Conservation (phyloP, 345 rosid genomes). For the Lepidium africanum region DNA sequence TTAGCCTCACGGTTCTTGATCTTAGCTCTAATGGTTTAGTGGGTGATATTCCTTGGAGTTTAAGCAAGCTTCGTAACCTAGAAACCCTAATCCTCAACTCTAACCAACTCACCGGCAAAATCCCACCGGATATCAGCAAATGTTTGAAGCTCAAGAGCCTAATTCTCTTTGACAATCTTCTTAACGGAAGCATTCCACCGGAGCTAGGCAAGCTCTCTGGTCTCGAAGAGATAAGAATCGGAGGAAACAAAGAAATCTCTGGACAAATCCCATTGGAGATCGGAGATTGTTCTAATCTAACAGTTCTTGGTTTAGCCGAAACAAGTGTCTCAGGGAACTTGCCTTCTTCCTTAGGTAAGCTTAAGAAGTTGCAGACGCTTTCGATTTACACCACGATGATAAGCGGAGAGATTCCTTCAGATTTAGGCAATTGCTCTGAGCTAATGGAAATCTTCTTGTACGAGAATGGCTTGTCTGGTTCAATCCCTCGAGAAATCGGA, state of each 20-base stretch:
- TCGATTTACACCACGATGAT: slow-evolving; percentile 68
- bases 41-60: slow-evolving; percentile 54
- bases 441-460: slow-evolving; percentile 72
- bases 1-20: slow-evolving; percentile 40
- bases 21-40: slow-evolving; percentile 58
- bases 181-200: slow-evolving; percentile 57
- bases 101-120: slow-evolving; percentile 70
- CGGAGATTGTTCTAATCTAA: slow-evolving; percentile 65
- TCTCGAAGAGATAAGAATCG: slow-evolving; percentile 70
- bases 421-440: slow-evolving; percentile 79
- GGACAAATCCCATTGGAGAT: slow-evolving; percentile 72
- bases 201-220: slow-evolving; percentile 57
- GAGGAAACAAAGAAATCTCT: slow-evolving; percentile 70
- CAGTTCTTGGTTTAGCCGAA: slow-evolving; percentile 73
- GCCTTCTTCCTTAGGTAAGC: slow-evolving; percentile 68
- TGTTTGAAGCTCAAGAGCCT: slow-evolving; percentile 45
- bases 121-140: slow-evolving; percentile 55
- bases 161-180: slow-evolving; percentile 58
- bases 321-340: slow-evolving; percentile 63
- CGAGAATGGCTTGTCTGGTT: slow-evolving; percentile 75
- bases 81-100: slow-evolving; percentile 60
- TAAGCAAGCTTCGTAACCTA: slow-evolving; percentile 49
- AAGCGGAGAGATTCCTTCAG: slow-evolving; percentile 82
- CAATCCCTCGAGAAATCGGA: slow-evolving; percentile 65
- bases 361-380: slow-evolving; percentile 59